phyloP scores from a whole-genome alignment of 2,329 filamentous ascomycete species.

The Arthrobotrys megalospora region DNA sequence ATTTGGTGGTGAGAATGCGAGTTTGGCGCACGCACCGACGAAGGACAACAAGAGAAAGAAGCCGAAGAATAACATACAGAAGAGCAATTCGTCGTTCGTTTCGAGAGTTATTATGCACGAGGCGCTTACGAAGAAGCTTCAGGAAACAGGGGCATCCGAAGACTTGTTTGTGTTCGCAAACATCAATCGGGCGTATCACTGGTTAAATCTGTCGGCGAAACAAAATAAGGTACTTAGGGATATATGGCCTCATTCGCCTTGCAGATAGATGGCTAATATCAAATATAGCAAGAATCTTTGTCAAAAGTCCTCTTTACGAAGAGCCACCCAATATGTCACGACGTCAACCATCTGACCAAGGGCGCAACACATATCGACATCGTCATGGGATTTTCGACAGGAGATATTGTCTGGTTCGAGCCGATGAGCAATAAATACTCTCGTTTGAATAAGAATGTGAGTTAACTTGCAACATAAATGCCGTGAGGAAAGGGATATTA shows the following conservation, averaged over 20 bases:
- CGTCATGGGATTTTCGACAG: conserved; percentile 94
- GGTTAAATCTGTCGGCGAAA: conserved; percentile 86
- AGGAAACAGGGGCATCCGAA: conserved; percentile 79
- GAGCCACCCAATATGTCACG: conserved; percentile 93
- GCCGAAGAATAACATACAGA: conserved; percentile 97
- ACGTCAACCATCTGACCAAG: conserved; percentile 88
- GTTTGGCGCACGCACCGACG: conserved; percentile 74
- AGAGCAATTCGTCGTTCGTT: conserved; percentile 98
- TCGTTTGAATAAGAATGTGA: conserved; percentile 92
- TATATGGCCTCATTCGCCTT: not conserved
- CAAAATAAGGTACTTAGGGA: conserved; percentile 73
- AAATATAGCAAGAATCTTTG: conserved; percentile 82
- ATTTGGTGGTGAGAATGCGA: conserved; percentile 88
- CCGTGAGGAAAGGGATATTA: not conserved
- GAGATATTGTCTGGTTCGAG: conserved; percentile 99
- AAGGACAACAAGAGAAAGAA: conserved; percentile 89
- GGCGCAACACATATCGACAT: conserved; percentile 85
- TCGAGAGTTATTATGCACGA: conserved; percentile 96
- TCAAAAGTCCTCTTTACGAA: conserved; percentile 98
- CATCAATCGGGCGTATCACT: conserved; percentile 94
- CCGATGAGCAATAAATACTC: conserved; percentile 96
- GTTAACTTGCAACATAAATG: conserved; percentile 62
- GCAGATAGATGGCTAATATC: not conserved
- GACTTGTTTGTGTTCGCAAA: conserved; percentile 94
- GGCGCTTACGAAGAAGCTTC: conserved; percentile 80